A percentile compares a stretch with the other conserved stretches of the same genome.
phyloP scores from a whole-genome alignment of 2,329 filamentous ascomycete species.

The Talaromyces sp. region DNA sequence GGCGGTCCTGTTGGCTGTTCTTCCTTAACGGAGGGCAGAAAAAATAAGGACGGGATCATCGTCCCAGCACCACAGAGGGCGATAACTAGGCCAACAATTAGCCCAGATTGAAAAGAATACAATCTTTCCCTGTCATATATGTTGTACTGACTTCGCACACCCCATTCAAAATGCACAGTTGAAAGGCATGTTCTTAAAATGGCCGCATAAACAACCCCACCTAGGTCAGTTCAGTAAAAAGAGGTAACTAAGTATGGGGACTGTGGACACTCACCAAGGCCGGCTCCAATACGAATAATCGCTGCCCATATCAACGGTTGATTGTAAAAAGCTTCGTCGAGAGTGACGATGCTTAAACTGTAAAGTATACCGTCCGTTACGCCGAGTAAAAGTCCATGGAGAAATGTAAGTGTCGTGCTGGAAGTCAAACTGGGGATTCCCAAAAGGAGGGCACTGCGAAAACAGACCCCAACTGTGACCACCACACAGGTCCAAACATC shows the following conservation, averaged over 20 bases:
- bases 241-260: neutral
- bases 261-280: neutral
- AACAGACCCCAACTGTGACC: neutral
- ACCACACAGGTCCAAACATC: neutral
- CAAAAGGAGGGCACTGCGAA: neutral
- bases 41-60: neutral
- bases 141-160: neutral
- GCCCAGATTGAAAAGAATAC: neutral
- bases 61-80: neutral
- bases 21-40: neutral
- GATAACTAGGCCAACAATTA: neutral
- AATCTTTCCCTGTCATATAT: neutral
- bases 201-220: neutral
- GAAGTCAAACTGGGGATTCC: neutral
- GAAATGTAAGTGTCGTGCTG: neutral
- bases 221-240: neutral
- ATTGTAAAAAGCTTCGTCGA: neutral
- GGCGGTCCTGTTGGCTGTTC: neutral
- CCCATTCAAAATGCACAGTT: neutral
- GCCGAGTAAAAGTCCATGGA: neutral
- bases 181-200: neutral
- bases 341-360: neutral
- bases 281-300: neutral
- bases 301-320: neutral
- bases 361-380: neutral